These are phyloP conservation scores for Penicillium fimorum DNA, from an alignment of 495 filamentous ascomycete genomes.

Conservation along the genomic window DNA sequence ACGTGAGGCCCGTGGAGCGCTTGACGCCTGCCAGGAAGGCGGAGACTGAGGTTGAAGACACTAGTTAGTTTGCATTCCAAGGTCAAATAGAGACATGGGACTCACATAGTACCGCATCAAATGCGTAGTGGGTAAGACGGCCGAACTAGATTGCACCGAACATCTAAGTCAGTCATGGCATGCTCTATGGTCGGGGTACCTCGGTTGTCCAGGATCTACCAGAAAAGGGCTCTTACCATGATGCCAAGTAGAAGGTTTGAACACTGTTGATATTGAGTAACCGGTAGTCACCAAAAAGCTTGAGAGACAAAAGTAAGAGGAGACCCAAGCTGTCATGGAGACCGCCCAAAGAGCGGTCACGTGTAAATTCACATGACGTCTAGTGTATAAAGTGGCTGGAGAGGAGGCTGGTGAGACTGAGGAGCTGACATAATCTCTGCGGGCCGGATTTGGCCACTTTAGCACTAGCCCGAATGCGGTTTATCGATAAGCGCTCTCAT, in stretches of 20 bases:
- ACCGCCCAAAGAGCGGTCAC: background rate
- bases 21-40: slow-evolving; percentile 95
- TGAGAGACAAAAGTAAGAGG: background rate
- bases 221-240: slow-evolving; percentile 23
- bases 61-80: slow-evolving; percentile 23
- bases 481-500: slow-evolving; percentile 30
- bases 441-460: background rate
- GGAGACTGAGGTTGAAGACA: slow-evolving; percentile 60
- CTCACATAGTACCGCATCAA: slow-evolving; percentile 91
- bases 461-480: background rate
- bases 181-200: background rate
- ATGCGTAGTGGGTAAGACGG: slow-evolving; percentile 88
- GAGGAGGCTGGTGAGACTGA: slow-evolving; percentile 16
- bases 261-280: slow-evolving; percentile 1
- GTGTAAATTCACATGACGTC: slow-evolving; percentile 31
- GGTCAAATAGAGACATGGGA: slow-evolving; percentile 9
- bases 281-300: slow-evolving; percentile 1
- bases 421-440: slow-evolving; percentile 20
- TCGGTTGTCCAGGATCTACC: background rate
- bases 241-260: slow-evolving; percentile 8
- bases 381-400: slow-evolving; percentile 14
- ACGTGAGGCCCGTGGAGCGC: slow-evolving; percentile 96
- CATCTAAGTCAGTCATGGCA: slow-evolving; percentile 13
- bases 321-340: background rate
- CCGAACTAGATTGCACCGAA: slow-evolving; percentile 66